Percentiles rank a stretch among this genome's conserved stretches.
Conservation (phyloP, 2,329 filamentous ascomycete species). For the Neoscytalidium dimidiatum region DNA sequence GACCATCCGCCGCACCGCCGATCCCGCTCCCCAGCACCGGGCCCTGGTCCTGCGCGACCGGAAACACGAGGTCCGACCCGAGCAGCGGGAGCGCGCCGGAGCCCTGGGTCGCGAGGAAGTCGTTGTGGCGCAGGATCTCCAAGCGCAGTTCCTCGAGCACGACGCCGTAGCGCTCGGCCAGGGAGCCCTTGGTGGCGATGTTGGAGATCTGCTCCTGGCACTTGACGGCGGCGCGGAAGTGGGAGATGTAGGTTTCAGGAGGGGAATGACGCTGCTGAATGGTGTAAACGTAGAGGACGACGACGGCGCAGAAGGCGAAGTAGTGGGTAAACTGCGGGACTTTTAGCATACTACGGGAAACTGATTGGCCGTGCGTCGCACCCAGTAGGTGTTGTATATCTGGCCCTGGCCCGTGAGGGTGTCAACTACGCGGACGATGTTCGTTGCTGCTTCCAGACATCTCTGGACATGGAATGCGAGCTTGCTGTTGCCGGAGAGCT, state of each 20-base stretch:
- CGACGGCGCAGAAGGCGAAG: constrained; percentile 56
- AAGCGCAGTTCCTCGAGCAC: constrained; percentile 55
- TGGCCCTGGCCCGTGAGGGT: constrained; percentile 42
- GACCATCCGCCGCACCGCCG: neutral
- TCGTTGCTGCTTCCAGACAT: constrained; percentile 52
- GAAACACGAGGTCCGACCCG: neutral
- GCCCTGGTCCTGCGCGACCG: neutral
- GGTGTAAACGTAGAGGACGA: constrained; percentile 56
- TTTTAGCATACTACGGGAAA: neutral
- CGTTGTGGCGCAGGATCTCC: constrained; percentile 39
- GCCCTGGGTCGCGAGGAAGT: neutral
- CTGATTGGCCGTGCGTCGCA: no score
- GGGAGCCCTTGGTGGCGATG: constrained; percentile 34
- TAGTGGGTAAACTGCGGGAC: constrained; percentile 51
- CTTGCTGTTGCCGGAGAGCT: constrained; percentile 25
- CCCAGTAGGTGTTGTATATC: constrained; percentile 52
- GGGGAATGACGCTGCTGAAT: constrained; percentile 51
- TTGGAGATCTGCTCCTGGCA: constrained; percentile 40
- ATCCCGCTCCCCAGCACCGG: neutral
- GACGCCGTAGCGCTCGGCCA: constrained; percentile 51
- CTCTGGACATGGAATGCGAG: constrained; percentile 40
- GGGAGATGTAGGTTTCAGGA: constrained; percentile 51
- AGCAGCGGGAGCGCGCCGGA: neutral
- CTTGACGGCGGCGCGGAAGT: constrained; percentile 47
- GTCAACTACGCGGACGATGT: constrained; percentile 48